Evolutionary conservation across 352 stramenopile genomes (phyloP), one percentile per base, ranked within the genome.

Genomic region (Globisporangium nodosum): DNA sequence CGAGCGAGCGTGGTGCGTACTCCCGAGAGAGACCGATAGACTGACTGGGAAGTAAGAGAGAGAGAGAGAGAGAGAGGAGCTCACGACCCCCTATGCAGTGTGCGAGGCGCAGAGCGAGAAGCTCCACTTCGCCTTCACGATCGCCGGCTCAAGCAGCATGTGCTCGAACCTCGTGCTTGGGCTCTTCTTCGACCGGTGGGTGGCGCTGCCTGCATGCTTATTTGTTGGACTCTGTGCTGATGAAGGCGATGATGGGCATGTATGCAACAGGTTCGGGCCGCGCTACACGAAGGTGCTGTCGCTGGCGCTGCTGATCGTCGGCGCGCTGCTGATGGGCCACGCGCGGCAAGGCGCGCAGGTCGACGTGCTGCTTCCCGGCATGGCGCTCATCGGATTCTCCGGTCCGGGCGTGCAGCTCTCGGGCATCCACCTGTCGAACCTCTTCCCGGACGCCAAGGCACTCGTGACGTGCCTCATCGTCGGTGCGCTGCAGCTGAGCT

Each of bases 401-500:
- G 81, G 81, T 3, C 80, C 81, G 0, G 81, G 81, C 15, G 70
- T 88, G 46, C 81, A 91, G 65, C 74, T 84, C 30, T 72, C 75
- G 52, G 78, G 72, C 21, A 88, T 91, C 61, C 81, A 91, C 53
- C 68, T 91, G 46, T 88, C 81, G 27, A 91, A 89, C 52, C 52
- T 91, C 13, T 91, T 89, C 58, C 81, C 81, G 3, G 73, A 85
- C 47, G 70, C 74, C 13, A 87, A 79, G 35, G 78, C 81, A 27
- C 68, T 87, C 3, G 78, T 87, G 52, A 84, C 81, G 20, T 86
- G 74, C 60, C 78, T 87, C 52, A 87, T 91, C 39, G 81, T 87
- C 18, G 81, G 81, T 24, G 76, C 74, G 24, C 65, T 91, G 37
- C 76, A 88, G 56, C 57, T 91, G 49, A 88, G 76, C 30, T 91